These are phyloP conservation scores for Sugiyamaella lignohabitans DNA, from an alignment of 805 yeast species.

Conservation along the genomic window DNA sequence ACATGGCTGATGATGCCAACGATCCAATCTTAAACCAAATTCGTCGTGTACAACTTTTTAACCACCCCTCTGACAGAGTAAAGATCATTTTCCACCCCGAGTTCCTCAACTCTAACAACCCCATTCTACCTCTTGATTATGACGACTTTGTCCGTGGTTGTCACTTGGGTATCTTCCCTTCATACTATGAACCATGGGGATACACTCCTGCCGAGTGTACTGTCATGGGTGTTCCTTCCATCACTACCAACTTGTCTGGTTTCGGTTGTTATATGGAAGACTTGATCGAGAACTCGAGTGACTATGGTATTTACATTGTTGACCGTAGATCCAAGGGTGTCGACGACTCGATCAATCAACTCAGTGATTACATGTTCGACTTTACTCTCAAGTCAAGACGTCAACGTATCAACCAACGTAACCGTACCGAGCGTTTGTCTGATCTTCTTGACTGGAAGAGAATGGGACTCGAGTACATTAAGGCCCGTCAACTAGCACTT, in stretches of 20 bases:
- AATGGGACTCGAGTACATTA: slow-evolving; percentile 94
- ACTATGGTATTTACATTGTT: slow-evolving; percentile 94
- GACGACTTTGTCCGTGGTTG: slow-evolving; percentile 98
- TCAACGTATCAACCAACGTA: slow-evolving; percentile 95
- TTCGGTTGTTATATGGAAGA: slow-evolving; percentile 99
- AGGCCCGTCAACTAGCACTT: slow-evolving; percentile 87
- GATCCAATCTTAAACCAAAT: slow-evolving; percentile 92
- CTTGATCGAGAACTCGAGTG: slow-evolving; percentile 85
- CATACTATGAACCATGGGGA: slow-evolving; percentile 99
- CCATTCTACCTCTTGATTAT: slow-evolving; percentile 85
- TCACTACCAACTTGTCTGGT: slow-evolving; percentile 92
- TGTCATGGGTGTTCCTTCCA: slow-evolving; percentile 98
- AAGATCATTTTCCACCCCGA: slow-evolving; percentile 97
- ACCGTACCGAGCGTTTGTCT: slow-evolving; percentile 88
- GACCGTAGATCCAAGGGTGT: slow-evolving; percentile 89
- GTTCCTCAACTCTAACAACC: slow-evolving; percentile 89
- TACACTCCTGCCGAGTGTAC: slow-evolving; percentile 99
- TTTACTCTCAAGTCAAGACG: slow-evolving; percentile 86
- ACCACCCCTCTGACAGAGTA: slow-evolving; percentile 82
- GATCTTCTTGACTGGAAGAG: slow-evolving; percentile 96
- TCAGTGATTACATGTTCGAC: slow-evolving; percentile 82
- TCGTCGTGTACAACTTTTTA: slow-evolving; percentile 85
- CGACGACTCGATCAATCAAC: slow-evolving; percentile 88
- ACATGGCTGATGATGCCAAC: slow-evolving; percentile 84
- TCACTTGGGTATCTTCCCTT: slow-evolving; percentile 96